These are phyloP conservation scores for Linnemannia schmuckeri DNA, from an alignment of 192 early-diverging fungal species.

Conservation along the genomic window DNA sequence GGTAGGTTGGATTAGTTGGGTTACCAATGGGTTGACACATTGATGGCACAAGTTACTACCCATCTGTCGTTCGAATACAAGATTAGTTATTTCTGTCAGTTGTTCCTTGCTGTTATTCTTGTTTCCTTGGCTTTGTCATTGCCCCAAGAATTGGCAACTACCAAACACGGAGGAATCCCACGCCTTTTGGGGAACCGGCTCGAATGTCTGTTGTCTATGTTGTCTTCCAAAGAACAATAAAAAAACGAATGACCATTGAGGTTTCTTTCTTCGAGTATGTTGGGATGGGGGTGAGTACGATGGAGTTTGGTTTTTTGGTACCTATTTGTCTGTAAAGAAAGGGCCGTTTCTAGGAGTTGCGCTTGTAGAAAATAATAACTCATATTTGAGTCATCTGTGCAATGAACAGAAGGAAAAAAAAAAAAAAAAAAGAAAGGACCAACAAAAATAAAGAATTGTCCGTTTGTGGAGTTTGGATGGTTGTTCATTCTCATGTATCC, in stretches of 20 bases:
- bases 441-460: background rate
- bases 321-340: background rate
- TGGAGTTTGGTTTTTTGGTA: background rate
- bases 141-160: constrained; percentile 2
- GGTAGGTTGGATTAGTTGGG: too few relatives aligned
- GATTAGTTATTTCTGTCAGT: background rate
- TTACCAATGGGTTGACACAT: constrained; percentile 1
- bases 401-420: background rate
- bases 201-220: background rate
- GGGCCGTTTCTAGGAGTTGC: background rate
- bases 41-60: background rate
- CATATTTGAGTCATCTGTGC: constrained; percentile 13
- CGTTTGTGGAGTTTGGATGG: background rate
- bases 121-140: background rate
- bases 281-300: background rate
- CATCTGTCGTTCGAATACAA: background rate
- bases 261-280: too few relatives aligned
- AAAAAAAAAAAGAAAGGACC: background rate
- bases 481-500: background rate
- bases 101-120: background rate
- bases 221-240: background rate
- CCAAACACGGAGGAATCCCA: constrained; percentile 8
- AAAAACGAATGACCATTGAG: background rate
- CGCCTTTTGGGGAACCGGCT: background rate
- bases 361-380: background rate